Conservation (phyloP, 352 stramenopile species). For the Phytophthora nicotianae region DNA sequence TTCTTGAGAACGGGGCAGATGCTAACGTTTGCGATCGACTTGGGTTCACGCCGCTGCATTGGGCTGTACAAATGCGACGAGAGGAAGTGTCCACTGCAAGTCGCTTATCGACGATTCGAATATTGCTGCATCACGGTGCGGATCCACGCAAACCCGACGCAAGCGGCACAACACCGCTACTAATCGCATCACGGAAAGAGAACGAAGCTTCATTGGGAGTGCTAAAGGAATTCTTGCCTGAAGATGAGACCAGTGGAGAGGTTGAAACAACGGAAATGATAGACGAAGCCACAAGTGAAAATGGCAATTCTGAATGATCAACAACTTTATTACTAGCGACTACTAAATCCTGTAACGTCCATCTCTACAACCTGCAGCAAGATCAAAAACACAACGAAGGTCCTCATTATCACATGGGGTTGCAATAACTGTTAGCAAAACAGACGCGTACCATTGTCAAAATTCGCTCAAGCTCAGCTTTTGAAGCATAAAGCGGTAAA, state of each 20-base stretch:
- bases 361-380: constrained; percentile 62
- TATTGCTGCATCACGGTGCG: constrained; percentile 67
- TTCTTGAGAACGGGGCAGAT: constrained; percentile 72
- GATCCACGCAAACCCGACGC: constrained; percentile 49
- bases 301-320: constrained; percentile 28
- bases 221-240: constrained; percentile 57
- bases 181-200: constrained; percentile 73
- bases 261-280: constrained; percentile 26
- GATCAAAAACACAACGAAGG: constrained; percentile 1
- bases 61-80: constrained; percentile 80
- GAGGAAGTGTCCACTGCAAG: constrained; percentile 70
- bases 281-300: constrained; percentile 21
- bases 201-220: constrained; percentile 64
- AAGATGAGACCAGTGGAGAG: constrained; percentile 21
- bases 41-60: constrained; percentile 81
- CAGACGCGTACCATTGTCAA: constrained; percentile 83
- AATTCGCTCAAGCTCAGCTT: constrained; percentile 93
- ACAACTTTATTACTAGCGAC: constrained; percentile 42
- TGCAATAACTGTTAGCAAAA: background rate
- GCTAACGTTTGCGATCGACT: constrained; percentile 63
- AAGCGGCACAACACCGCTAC: constrained; percentile 59
- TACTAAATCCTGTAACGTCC: constrained; percentile 81
- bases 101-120: constrained; percentile 72
- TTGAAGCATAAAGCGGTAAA: constrained; percentile 77
- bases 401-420: constrained; percentile 5